phyloP scores from a whole-genome alignment of 2,329 filamentous ascomycete genomes.

The Colletotrichum abscissum region DNA sequence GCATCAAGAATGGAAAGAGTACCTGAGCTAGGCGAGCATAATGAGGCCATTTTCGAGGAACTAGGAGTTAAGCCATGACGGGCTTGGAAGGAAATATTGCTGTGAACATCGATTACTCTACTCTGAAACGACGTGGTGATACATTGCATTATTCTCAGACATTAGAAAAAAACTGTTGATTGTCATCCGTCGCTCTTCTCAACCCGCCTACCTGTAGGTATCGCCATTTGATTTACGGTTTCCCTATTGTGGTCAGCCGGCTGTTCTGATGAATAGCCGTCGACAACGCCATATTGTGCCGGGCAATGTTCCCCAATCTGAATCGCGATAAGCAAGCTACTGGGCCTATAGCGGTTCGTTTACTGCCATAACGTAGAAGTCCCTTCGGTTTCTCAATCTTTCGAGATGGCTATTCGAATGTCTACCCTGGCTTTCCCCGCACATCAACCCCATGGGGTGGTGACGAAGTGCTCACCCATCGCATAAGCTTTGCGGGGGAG shows the following conservation, averaged over 20 bases:
- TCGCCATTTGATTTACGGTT: too few species aligned
- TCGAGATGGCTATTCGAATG: neutral
- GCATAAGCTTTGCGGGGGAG: neutral
- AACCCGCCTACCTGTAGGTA: too few species aligned
- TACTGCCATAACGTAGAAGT: neutral
- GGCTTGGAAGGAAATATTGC: neutral
- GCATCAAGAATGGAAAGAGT: slow-evolving; percentile 26
- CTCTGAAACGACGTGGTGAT: too few species aligned
- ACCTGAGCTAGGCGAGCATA: slow-evolving; percentile 28
- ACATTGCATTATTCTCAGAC: too few species aligned
- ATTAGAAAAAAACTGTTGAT: too few species aligned
- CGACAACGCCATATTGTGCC: neutral
- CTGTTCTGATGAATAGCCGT: neutral
- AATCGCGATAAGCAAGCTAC: neutral
- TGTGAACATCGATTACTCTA: too few species aligned
- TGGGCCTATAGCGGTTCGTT: neutral
- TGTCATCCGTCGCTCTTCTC: too few species aligned
- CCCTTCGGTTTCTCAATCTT: neutral
- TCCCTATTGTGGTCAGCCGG: neutral
- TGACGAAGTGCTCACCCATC: neutral
- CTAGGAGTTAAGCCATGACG: slow-evolving; percentile 7
- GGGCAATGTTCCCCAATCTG: neutral
- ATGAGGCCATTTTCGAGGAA: slow-evolving; percentile 23
- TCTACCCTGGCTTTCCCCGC: neutral
- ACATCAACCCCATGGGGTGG: neutral